Conservation (phyloP, 164 flowering plant genomes). For the Tetracentron sinense region DNA sequence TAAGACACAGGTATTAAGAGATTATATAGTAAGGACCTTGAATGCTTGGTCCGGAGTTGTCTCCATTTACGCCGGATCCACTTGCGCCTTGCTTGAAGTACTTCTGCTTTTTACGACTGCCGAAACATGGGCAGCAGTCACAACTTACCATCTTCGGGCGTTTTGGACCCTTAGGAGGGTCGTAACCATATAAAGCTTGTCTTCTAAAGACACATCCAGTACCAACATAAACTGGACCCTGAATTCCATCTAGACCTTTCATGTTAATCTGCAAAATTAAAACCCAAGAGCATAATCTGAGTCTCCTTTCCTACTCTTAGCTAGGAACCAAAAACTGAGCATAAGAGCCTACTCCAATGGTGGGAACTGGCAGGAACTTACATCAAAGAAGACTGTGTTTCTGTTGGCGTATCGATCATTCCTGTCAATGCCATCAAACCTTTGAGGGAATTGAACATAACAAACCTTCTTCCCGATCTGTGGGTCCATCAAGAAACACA, state of each 20-base stretch:
- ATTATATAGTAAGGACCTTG: slow-evolving; percentile 14
- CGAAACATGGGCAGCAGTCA: slow-evolving; percentile 88
- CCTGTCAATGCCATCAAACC: slow-evolving; percentile 91
- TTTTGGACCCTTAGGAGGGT: slow-evolving; percentile 83
- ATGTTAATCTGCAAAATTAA: slow-evolving; percentile 74
- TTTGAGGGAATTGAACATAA: slow-evolving; percentile 92
- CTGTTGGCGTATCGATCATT: slow-evolving; percentile 91
- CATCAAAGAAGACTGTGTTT: slow-evolving; percentile 97
- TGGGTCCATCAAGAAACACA: slow-evolving; percentile 99
- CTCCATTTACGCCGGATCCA: slow-evolving; percentile 28
- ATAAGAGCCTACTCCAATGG: not conserved
- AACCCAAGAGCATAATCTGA: slow-evolving; percentile 1
- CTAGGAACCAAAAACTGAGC: not conserved
- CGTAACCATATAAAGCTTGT: slow-evolving; percentile 89
- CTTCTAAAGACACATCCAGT: slow-evolving; percentile 95
- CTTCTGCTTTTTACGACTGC: slow-evolving; percentile 61
- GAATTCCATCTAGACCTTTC: slow-evolving; percentile 95
- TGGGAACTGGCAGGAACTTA: slow-evolving; percentile 33
- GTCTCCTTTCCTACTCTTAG: not conserved
- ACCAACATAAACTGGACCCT: slow-evolving; percentile 95
- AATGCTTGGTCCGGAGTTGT: slow-evolving; percentile 23
- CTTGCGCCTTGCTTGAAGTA: slow-evolving; percentile 27
- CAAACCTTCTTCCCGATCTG: slow-evolving; percentile 83
- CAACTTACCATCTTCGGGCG: slow-evolving; percentile 96
- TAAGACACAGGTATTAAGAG: not conserved